Base-by-base conservation (phyloP, 208 protist species). In the Crithidia brevicula region DNA sequence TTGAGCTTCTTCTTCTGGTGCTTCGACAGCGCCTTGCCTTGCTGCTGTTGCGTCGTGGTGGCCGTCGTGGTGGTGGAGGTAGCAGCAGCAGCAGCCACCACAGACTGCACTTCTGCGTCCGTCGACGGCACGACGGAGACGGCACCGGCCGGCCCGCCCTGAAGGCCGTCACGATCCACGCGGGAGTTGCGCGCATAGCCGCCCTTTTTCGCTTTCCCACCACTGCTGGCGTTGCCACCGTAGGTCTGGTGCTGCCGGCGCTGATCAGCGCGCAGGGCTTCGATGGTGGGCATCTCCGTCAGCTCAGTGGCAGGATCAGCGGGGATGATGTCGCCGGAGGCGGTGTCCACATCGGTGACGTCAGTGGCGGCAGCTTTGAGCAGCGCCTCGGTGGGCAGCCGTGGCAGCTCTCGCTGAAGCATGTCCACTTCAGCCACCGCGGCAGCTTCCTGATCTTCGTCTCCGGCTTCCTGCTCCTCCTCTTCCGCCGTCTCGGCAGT, bases 1-100 rank as follows among this genome's bases (percentile, higher is more conserved):
- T 88, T 82, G n/a, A 94, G 77, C 72, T 94, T 94, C 60, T 74
- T 77, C 52, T 72, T 63, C 49, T 94, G 81, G 22, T 88, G 67
- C 34, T 86, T 85, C 33, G 83, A 92, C 8, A 91, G 57, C 13
- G 65, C 38, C 31, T 63, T 70, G 38, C 25, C 40, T 20, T 58
- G 71, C 28, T 34, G 57, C n/a, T 54, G 36, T 31, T 43, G 13
- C 47, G n/a, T n/a, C n/a, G 2, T 20, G 18, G 34, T 36, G 15
- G 45, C n/a, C 23, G 33, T 34, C 16, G 59, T 30, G 38, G 58
- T 54, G 18, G 46, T 40, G 27, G 47, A 20, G 13, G 56, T 63
- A 23, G 47, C 40, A 4, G 62, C 33, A 27, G 54, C n/a, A 16
- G 56, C 23, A 23, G 54, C 31, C 13, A n/a, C 5, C 4, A 40